Percentiles rank a stretch among this genome's conserved stretches.
These are phyloP conservation scores for Plantago lanceolata DNA, from an alignment of 305 asterid genomes.

Conservation along the genomic window DNA sequence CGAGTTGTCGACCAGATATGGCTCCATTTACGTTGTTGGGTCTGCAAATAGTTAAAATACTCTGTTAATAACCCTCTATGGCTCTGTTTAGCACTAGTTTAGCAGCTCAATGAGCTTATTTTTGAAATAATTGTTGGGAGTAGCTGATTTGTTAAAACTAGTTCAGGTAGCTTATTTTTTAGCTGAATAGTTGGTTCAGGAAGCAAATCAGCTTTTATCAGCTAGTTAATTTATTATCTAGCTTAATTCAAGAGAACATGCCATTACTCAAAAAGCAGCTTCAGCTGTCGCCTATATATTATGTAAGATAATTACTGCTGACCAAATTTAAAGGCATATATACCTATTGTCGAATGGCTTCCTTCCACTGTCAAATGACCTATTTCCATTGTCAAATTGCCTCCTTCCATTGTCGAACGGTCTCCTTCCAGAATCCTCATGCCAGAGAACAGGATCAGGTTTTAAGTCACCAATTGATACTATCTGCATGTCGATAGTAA, in stretches of 20 bases:
- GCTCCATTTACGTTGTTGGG: conserved; percentile 40
- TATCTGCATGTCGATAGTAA: conserved; percentile 35
- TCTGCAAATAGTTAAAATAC: conserved; percentile 34
- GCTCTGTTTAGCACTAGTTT: too few relatives aligned
- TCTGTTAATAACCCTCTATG: conserved; percentile 13
- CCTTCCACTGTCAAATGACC: conserved; percentile 75
- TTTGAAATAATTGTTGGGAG: too few relatives aligned
- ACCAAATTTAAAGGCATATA: neutral
- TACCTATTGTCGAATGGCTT: conserved; percentile 6
- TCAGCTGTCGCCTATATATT: too few relatives aligned
- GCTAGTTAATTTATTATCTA: too few relatives aligned
- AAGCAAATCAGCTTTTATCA: too few relatives aligned
- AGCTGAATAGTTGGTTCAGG: too few relatives aligned
- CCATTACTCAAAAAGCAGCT: too few relatives aligned
- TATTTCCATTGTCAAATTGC: conserved; percentile 15
- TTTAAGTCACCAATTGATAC: conserved; percentile 68
- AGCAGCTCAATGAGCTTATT: too few relatives aligned
- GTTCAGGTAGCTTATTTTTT: too few relatives aligned
- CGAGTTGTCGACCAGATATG: conserved; percentile 72
- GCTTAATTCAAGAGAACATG: too few relatives aligned
- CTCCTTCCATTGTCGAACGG: conserved; percentile 73
- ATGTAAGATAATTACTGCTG: neutral
- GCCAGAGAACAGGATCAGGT: conserved; percentile 92
- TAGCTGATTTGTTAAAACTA: too few relatives aligned
- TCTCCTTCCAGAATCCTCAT: conserved; percentile 79